These are phyloP conservation scores for Erythrobasidium hasegawianum DNA, from an alignment of 1,284 basidiomycete species.

Conservation along the genomic window DNA sequence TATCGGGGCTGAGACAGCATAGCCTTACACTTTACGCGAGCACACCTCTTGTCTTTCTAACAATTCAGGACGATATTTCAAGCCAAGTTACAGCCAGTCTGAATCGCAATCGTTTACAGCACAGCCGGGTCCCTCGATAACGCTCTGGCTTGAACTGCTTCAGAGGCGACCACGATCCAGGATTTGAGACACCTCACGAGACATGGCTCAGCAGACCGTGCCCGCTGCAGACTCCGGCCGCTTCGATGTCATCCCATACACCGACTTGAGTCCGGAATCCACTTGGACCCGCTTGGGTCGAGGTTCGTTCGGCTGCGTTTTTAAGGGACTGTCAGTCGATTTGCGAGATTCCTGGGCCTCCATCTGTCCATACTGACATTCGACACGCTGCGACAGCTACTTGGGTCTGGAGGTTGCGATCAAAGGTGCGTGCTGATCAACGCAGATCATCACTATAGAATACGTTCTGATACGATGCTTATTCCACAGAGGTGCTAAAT, in stretches of 20 bases:
- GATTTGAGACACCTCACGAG: background rate
- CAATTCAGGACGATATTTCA: too few species aligned
- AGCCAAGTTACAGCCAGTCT: too few species aligned
- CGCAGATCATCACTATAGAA: too few species aligned
- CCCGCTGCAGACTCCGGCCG: conserved; percentile 29
- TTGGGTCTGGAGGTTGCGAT: conserved; percentile 93
- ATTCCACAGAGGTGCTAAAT: conserved; percentile 42
- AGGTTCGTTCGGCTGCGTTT: conserved; percentile 89
- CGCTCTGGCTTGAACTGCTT: background rate
- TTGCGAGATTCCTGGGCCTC: background rate
- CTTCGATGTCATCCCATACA: conserved; percentile 38
- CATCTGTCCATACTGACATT: background rate
- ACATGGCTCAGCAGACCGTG: background rate
- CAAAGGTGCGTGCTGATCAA: conserved; percentile 89
- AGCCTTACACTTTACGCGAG: too few species aligned
- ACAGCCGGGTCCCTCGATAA: too few species aligned
- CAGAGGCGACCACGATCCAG: background rate
- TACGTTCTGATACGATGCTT: conserved; percentile 2
- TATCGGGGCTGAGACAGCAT: too few species aligned
- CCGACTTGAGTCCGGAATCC: conserved; percentile 36
- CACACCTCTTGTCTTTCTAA: too few species aligned
- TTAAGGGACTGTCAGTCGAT: conserved; percentile 60
- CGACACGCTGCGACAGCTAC: conserved; percentile 54
- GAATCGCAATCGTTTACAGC: background rate
- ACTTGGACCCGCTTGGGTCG: conserved; percentile 59